A percentile compares a stretch with the other conserved stretches of the same genome.
These are phyloP conservation scores for Solanum habrochaites DNA, from an alignment of 257 asterid genomes.

Conservation along the genomic window DNA sequence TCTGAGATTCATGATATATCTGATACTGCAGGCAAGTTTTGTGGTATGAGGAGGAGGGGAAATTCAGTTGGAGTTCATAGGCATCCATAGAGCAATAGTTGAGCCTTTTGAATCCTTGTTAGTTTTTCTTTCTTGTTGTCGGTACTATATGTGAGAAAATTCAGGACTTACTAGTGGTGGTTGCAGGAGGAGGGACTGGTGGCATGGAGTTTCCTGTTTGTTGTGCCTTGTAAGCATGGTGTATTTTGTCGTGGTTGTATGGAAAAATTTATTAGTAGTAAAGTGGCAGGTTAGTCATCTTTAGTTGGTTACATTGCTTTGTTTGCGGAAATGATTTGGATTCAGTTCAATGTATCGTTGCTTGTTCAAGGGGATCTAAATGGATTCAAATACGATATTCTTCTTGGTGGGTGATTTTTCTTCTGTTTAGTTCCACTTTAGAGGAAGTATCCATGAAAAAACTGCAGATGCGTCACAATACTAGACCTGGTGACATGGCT, in stretches of 20 bases:
- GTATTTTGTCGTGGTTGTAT: slow-evolving; percentile 20
- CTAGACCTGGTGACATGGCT: slow-evolving; percentile 41
- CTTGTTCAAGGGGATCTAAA: slow-evolving; percentile 30
- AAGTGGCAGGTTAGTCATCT: slow-evolving; percentile 5
- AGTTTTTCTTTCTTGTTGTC: slow-evolving; percentile 20
- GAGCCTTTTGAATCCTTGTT: slow-evolving; percentile 25
- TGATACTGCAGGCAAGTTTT: slow-evolving; percentile 26
- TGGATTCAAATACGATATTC: slow-evolving; percentile 20
- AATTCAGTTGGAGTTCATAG: slow-evolving; percentile 15
- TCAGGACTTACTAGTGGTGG: not conserved
- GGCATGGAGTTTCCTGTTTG: slow-evolving; percentile 8
- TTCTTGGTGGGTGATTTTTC: slow-evolving; percentile 47
- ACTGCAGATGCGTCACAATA: slow-evolving; percentile 6
- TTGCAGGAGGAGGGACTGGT: slow-evolving; percentile 25
- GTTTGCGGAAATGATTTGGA: slow-evolving; percentile 48
- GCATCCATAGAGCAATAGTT: slow-evolving; percentile 16
- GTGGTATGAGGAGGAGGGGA: slow-evolving; percentile 30
- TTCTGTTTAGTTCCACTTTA: slow-evolving; percentile 27
- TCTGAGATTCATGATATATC: not conserved
- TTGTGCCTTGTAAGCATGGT: slow-evolving; percentile 32
- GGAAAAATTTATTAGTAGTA: not conserved
- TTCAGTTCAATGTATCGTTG: slow-evolving; percentile 28
- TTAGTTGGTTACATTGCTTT: slow-evolving; percentile 18
- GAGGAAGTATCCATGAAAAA: slow-evolving; percentile 13
- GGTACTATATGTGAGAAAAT: slow-evolving; percentile 15